Conservation (phyloP, 345 rosid species). For the Tarenaya hassleriana region DNA sequence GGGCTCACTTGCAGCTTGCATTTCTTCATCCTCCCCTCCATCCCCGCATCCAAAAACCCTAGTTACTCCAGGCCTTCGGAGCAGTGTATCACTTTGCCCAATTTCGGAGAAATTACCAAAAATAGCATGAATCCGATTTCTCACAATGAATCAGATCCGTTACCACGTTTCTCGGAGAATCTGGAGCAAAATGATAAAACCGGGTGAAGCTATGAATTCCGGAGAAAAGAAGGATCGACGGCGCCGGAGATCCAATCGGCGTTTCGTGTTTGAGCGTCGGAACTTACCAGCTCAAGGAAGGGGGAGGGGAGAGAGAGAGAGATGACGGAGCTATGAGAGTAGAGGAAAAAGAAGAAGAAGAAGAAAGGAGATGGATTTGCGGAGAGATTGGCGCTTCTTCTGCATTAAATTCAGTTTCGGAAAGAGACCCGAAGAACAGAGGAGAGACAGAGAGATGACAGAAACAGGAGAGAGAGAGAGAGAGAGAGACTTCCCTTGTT, state of each 20-base stretch:
- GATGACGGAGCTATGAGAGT: not conserved
- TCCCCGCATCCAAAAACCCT: constrained; percentile 24
- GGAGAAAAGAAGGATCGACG: not conserved
- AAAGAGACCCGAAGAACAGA: constrained; percentile 12
- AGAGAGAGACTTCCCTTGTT: constrained; percentile 8
- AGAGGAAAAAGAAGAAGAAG: not conserved
- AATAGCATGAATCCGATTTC: not conserved
- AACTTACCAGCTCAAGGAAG: constrained; percentile 12
- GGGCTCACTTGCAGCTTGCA: constrained; percentile 77
- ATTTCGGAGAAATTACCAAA: not conserved
- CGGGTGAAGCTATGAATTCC: constrained; percentile 1
- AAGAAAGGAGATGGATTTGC: too few relatives aligned
- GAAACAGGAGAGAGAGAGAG: constrained; percentile 19
- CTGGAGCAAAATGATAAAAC: not conserved
- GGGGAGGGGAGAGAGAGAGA: constrained; percentile 1
- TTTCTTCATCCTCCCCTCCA: constrained; percentile 79
- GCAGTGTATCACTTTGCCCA: not conserved
- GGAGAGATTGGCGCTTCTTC: constrained; percentile 8
- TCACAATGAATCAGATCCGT: constrained; percentile 25
- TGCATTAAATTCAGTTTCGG: constrained; percentile 5
- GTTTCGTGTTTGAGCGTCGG: not conserved
- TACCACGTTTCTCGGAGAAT: not conserved
- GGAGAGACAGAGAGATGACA: constrained; percentile 34
- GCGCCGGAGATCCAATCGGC: not conserved
- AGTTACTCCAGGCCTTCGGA: constrained; percentile 3